Base-by-base conservation (phyloP, 164 flowering plant species). In the Annona cherimola region DNA sequence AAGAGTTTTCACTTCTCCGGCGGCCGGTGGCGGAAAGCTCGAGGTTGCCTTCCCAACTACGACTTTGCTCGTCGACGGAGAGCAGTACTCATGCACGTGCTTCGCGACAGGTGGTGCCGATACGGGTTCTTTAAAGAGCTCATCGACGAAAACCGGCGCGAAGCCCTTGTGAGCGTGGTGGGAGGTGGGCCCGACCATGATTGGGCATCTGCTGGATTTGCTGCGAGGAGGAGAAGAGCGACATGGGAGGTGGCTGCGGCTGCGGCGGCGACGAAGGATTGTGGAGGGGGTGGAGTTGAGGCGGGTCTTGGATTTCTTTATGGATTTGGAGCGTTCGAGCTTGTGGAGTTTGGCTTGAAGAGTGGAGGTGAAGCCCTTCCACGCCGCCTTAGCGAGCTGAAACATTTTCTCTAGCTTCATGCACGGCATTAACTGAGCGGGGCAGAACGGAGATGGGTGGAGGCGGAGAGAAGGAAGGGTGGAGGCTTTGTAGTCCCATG, bases 321-420 rank as follows among this genome's bases (percentile, higher is more conserved):
- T 66, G 74, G 79, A 16, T 75, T 76, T 82, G 45, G 85, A 75
- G 45, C 42, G 76, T 26, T 81, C 75, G 67, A 83, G 76, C 44
- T 78, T 86, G 69, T 71, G 79, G 3, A 85, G 80, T 26, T 81
- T 85, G 70, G 66, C 78, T 43, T 83, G 82, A 1, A 89, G 69
- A 68, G 72, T 82, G 67, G 82, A 61, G 73, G 88, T 79, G 81
- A 89, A 73, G 80, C 78, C 76, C 80, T 81, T 86, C 91, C 90
- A 89, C 2, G 81, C 84, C 76, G 77, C 86, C 50, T 67, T 76
- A 70, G 88, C 81, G 0, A 86, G 84, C n/a, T 35, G 75, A 54
- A 87, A 84, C 83, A 74, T 82, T 80, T 77, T 81, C 9, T 68
- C 55, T 9, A 88, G 50, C 41, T 57, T 79, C 66, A 82, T 43